Evolutionary conservation across 2,329 filamentous ascomycete species (phyloP), one percentile per base, ranked within the genome.

Genomic region (Xylaria sp.): DNA sequence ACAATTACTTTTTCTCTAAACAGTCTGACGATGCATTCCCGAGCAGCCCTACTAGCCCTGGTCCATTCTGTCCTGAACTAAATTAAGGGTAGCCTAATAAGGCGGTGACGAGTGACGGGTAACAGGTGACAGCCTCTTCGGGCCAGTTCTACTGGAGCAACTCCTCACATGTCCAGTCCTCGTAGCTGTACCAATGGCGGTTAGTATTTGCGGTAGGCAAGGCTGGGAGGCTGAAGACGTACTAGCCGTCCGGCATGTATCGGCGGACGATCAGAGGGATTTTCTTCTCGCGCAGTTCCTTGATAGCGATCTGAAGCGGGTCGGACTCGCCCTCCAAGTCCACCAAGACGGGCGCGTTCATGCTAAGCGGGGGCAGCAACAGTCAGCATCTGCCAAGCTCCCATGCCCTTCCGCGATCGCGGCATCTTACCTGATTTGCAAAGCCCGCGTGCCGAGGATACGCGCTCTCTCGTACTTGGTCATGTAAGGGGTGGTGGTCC

Each of bases 161-260:
- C 76, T 99, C 94, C 76, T 97, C 94, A 76, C 92, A 97, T 34
- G 92, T 96, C 94, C 94, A 99, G 74, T 99, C 94, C 82, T 99
- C 94, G 75, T 97, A 97, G 78, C 90, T 93, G 63, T n/a, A 48
- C 22, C 20, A 19, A 26, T 26, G 24, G 3, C 17, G 21, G 61
- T 70, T 59, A 69, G 64, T 44, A 44, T 19, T 43, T 22, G 44
- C 24, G 7, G 11, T 9, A 29, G 11, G 52, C 26, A 50, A 29
- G 59, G 37, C 38, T 42, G 52, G 54, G 48, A 54, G 43, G 52
- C 37, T 16, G 19, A 65, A 29, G 26, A 84, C 90, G 80, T 81
- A 95, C 91, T 85, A 96, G 78, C 94, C 94, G 77, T 99, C 94
- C 19, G 94, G 94, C 71, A 99, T 83, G 77, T 97, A 99, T 70